Base-by-base conservation (phyloP, 2,329 filamentous ascomycete genomes). In the Huntiella abstrusa region DNA sequence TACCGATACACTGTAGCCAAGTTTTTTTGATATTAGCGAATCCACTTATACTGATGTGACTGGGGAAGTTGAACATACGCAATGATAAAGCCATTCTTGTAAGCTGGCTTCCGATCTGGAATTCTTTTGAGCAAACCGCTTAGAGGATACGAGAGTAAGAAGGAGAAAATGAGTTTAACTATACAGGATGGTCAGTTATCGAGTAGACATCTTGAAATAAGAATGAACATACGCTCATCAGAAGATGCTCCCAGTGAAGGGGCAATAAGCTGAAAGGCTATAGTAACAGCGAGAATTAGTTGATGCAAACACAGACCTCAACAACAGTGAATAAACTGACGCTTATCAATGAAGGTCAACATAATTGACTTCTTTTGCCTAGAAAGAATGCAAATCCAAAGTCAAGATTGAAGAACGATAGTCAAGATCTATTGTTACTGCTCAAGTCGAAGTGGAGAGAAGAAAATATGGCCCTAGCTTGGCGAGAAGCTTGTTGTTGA, bases 101-200 rank as follows among this genome's bases (percentile, higher is more conserved):
- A 73, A 55, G 77, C 77, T 46, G 88, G 88, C 45, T 80, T 77
- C 42, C 74, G 65, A 64, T 98, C 91, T 32, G 91, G 88, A 15
- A 98, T 71, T 45, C 91, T 75, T 62, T 98, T 98, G 6, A 98
- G 70, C 19, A 93, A 60, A 17, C 73, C 91, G 41, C 91, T 85
- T 46, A 98, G 71, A 2, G 91, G 91, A 58, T 93, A 98, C 8
- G 91, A 96, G 35, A 94, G 62, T 41, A 98, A 69, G 61, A 96
- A 93, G 5, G 83, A 85, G 59, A 78, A 79, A 55, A 95, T 80
- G 55, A 96, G 80, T 62, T 98, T 98, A 54, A 98, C 87, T 95
- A 55, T 48, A 7, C 17, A 32, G 33, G 5, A 36, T 37, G 33
- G 19, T n/a, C 11, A 35, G 37, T 34, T 34, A 36, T 11, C 33